phyloP scores from a whole-genome alignment of 2,329 filamentous ascomycete species.

The Fusarium cyanostomum region DNA sequence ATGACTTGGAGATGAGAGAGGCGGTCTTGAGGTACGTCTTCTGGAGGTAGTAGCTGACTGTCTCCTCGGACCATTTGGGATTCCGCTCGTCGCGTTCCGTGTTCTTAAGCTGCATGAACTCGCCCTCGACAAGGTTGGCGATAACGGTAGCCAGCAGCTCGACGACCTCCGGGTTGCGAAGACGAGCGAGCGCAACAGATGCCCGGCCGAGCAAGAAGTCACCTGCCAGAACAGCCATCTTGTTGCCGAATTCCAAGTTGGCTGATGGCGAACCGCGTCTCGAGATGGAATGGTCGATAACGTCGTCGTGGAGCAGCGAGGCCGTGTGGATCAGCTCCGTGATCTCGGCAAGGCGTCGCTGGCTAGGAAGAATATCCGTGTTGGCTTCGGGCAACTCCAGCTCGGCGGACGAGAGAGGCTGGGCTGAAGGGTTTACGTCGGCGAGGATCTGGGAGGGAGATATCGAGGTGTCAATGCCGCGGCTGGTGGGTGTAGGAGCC shows the following conservation, averaged over 20 bases:
- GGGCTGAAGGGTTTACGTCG: conserved; percentile 80
- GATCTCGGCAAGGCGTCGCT: conserved; percentile 92
- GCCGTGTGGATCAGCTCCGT: conserved; percentile 98
- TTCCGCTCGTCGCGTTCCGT: conserved; percentile 87
- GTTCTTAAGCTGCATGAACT: conserved; percentile 99
- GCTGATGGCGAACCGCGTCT: conserved; percentile 86
- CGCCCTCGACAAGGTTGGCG: conserved; percentile 95
- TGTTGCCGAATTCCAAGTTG: conserved; percentile 96
- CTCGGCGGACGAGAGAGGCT: conserved; percentile 52
- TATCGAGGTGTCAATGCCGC: conserved; percentile 63
- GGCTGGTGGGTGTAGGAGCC: conserved; percentile 53
- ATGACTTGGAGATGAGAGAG: conserved; percentile 94
- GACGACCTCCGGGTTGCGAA: conserved; percentile 92
- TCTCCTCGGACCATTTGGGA: conserved; percentile 87
- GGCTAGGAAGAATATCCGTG: conserved; percentile 86
- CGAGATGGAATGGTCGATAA: conserved; percentile 91
- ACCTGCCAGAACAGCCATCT: conserved; percentile 98
- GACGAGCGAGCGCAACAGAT: conserved; percentile 88
- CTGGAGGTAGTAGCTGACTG: conserved; percentile 91
- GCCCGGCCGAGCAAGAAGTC: conserved; percentile 94
- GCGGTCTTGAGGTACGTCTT: conserved; percentile 99
- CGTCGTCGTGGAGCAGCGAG: conserved; percentile 96
- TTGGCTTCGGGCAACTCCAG: conserved; percentile 52
- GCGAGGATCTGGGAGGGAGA: conserved; percentile 69
- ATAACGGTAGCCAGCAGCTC: conserved; percentile 96